Base-by-base conservation (phyloP, 306 rosid species). In the Begonia masoniana region DNA sequence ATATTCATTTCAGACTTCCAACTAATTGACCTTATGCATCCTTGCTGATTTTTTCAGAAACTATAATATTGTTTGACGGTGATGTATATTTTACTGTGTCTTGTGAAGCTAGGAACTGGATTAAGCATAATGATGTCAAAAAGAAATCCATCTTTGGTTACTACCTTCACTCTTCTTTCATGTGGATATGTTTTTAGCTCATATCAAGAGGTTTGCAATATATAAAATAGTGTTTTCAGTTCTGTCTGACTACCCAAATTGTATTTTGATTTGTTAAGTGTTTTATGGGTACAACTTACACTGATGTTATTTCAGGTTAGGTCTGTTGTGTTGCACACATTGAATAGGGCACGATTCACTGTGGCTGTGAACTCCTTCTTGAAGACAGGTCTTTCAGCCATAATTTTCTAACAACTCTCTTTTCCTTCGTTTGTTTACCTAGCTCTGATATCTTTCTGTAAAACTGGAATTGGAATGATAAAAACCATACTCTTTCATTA, bases 51-150 rank as follows among this genome's bases (percentile, higher is more conserved):
- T 14, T 26, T 41, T 60, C 17, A 9, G 50, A 14, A 41, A 39
- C 35, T 14, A 51, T 16, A 14, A 56, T 54, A 46, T 16, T 31
- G 42, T 43, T 26, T 47, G 59, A 35, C 17, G 15, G 52, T 67
- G 58, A 59, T 67, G 52, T 50, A 63, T 63, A 42, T 59, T 52
- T 50, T 43, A 13, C 49, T 66, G n/a, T 65, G 41, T 64, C 48
- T 65, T 66, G 47, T 79, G 83, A 83, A 92, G 96, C 76, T 86
- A 62, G 99, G 99, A 74, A 92, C 99, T 71, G 93, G 99, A 54
- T 68, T 92, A 63, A 92, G 99, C 81, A 81, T 92, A 64, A 26
- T 75, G 47, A 77, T 92, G 55, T 75, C 99, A 21, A 83, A 68
- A 81, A 73, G 76, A 67, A 86, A 91, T 72, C 99, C 99, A 1